These are phyloP conservation scores for Candida glaebosa DNA, from an alignment of 805 yeast species.

Conservation along the genomic window DNA sequence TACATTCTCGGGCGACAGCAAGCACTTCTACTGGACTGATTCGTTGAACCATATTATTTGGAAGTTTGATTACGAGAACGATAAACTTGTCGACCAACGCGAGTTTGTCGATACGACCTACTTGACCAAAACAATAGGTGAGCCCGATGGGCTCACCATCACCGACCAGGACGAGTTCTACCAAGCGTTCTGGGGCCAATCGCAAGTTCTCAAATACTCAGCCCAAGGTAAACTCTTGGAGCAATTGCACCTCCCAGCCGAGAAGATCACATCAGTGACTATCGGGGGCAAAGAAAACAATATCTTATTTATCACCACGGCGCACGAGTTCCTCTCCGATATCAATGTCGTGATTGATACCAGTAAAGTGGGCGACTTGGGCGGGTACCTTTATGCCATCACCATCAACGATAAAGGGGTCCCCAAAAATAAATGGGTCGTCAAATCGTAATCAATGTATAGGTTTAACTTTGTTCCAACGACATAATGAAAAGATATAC, in stretches of 20 bases:
- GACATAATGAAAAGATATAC: too few species aligned
- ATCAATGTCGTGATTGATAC: constrained; percentile 22
- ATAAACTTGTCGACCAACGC: constrained; percentile 36
- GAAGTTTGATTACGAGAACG: constrained; percentile 36
- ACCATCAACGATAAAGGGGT: constrained; percentile 13
- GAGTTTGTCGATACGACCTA: constrained; percentile 13
- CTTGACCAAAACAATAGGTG: constrained; percentile 27
- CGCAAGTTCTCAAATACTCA: constrained; percentile 52
- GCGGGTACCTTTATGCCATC: constrained; percentile 57
- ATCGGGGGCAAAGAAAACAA: constrained; percentile 59
- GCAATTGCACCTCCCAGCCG: constrained; percentile 53
- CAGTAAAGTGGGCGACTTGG: constrained; percentile 44
- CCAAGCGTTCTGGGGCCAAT: constrained; percentile 65
- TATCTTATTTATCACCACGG: constrained; percentile 68
- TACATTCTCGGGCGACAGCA: constrained; percentile 28
- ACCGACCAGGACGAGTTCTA: constrained; percentile 54
- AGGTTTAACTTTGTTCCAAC: too few species aligned
- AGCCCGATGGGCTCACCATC: constrained; percentile 79
- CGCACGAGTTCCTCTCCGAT: constrained; percentile 47
- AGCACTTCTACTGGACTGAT: constrained; percentile 39
- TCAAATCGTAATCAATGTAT: too few species aligned
- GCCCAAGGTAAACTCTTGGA: constrained; percentile 48
- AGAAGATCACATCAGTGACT: constrained; percentile 63
- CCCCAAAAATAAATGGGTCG: background rate
- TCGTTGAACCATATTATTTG: constrained; percentile 32